Evolutionary conservation across 192 early-diverging fungal species (phyloP).

Genomic region (Coemansia sp.): DNA sequence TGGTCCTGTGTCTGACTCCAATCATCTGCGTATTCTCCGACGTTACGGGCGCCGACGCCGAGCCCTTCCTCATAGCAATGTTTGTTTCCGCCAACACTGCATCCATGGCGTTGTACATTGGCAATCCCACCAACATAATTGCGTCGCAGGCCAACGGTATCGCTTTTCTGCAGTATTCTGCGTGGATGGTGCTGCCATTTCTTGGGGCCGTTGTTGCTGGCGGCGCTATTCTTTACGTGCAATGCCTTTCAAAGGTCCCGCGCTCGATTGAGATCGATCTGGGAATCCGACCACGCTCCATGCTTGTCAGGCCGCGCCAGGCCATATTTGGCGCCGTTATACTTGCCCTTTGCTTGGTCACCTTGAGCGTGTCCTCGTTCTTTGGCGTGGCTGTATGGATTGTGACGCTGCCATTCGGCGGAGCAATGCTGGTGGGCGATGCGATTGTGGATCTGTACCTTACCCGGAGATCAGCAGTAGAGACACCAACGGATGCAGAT

Average conservation of each 20-base stretch:
- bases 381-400: slow-evolving; percentile 65
- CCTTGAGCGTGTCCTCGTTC: slow-evolving; percentile 69
- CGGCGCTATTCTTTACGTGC: slow-evolving; percentile 54
- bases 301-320: slow-evolving; percentile 58
- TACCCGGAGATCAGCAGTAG: slow-evolving; percentile 5
- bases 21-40: slow-evolving; percentile 75
- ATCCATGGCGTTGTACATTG: slow-evolving; percentile 82
- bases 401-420: slow-evolving; percentile 76
- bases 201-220: slow-evolving; percentile 58
- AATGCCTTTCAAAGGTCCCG: slow-evolving; percentile 55
- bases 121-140: slow-evolving; percentile 87
- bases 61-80: slow-evolving; percentile 73
- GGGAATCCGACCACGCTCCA: slow-evolving; percentile 53
- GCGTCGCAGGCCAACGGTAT: slow-evolving; percentile 76
- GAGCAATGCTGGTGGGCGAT: slow-evolving; percentile 61
- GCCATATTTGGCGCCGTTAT: slow-evolving; percentile 63
- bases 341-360: slow-evolving; percentile 60
- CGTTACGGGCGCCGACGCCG: slow-evolving; percentile 60
- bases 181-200: slow-evolving; percentile 81
- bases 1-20: slow-evolving; percentile 77
- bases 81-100: slow-evolving; percentile 76
- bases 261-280: slow-evolving; percentile 49
- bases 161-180: slow-evolving; percentile 71
- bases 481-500: background rate
- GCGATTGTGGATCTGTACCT: slow-evolving; percentile 54